These are phyloP conservation scores for Talaromyces albobiverticillius DNA, from an alignment of 2,329 filamentous ascomycete genomes.

Conservation along the genomic window DNA sequence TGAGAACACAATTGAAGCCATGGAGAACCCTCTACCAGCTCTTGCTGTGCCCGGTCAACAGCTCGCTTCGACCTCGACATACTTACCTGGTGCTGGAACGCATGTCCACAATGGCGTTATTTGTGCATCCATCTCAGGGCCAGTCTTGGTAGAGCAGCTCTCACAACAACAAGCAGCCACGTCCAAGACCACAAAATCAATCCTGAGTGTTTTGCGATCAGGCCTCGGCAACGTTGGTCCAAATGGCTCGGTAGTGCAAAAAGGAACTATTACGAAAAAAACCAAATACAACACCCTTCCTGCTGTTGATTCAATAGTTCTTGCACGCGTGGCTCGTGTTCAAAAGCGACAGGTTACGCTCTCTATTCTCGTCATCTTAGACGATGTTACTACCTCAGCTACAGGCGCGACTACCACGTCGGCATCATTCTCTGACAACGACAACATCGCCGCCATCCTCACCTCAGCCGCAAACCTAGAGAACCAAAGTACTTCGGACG, in stretches of 20 bases:
- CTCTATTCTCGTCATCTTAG: slow-evolving; percentile 77
- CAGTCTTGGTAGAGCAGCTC: slow-evolving; percentile 55
- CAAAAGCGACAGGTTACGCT: slow-evolving; percentile 81
- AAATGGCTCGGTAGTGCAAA: neutral
- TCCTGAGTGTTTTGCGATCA: slow-evolving; percentile 37
- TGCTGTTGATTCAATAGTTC: slow-evolving; percentile 73
- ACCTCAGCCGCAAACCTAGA: slow-evolving; percentile 38
- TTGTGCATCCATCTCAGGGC: slow-evolving; percentile 78
- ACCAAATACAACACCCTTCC: slow-evolving; percentile 72
- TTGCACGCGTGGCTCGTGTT: slow-evolving; percentile 82
- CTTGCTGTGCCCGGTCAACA: slow-evolving; percentile 78
- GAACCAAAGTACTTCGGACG: slow-evolving; percentile 55
- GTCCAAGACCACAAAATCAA: slow-evolving; percentile 30
- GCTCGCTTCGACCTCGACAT: slow-evolving; percentile 66
- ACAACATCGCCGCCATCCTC: slow-evolving; percentile 36
- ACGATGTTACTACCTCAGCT: slow-evolving; percentile 16
- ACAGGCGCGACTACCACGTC: neutral
- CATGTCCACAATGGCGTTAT: slow-evolving; percentile 74
- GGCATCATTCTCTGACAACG: slow-evolving; percentile 30
- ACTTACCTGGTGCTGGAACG: slow-evolving; percentile 74
- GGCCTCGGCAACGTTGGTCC: slow-evolving; percentile 15
- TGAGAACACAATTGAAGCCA: slow-evolving; percentile 15
- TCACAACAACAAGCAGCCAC: slow-evolving; percentile 29
- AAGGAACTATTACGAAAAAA: slow-evolving; percentile 19
- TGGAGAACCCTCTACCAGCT: slow-evolving; percentile 33